These are phyloP conservation scores for Fusarium zealandicum DNA, from an alignment of 2,329 filamentous ascomycete genomes.

Conservation along the genomic window DNA sequence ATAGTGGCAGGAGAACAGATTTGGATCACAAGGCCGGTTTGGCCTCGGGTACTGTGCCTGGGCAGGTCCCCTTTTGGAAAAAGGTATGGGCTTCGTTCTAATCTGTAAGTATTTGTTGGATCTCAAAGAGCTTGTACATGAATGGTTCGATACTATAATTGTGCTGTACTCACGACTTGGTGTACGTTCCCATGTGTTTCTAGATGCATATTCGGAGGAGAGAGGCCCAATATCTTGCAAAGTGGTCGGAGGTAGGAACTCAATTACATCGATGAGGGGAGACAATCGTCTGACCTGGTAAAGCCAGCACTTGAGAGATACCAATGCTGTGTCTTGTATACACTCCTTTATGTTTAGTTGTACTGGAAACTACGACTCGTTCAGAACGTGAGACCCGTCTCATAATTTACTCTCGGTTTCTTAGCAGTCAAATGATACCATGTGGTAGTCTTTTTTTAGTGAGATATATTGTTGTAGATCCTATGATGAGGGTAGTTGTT, in stretches of 20 bases:
- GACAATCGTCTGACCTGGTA: not conserved
- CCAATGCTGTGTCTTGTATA: not conserved
- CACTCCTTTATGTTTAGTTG: no score
- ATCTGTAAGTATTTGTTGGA: not conserved
- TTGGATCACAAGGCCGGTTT: conserved; percentile 53
- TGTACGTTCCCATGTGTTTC: not conserved
- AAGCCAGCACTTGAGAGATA: not conserved
- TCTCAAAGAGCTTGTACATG: not conserved
- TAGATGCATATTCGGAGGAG: not conserved
- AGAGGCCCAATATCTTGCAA: not conserved
- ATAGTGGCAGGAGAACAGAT: conserved; percentile 62
- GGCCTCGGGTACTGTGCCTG: conserved; percentile 44
- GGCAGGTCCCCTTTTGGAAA: conserved; percentile 52
- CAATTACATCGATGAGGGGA: no score
- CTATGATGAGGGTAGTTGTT: no score
- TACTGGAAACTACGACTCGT: no score
- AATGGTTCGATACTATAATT: not conserved
- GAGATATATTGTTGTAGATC: no score
- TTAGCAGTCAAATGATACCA: no score
- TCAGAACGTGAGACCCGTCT: no score
- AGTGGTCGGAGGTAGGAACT: not conserved
- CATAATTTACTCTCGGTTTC: no score
- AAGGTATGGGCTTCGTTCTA: conserved; percentile 53
- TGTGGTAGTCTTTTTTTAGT: no score
- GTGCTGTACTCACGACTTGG: not conserved